Conservation (phyloP, 2,329 filamentous ascomycete species). For the Talaromyces sp. region DNA sequence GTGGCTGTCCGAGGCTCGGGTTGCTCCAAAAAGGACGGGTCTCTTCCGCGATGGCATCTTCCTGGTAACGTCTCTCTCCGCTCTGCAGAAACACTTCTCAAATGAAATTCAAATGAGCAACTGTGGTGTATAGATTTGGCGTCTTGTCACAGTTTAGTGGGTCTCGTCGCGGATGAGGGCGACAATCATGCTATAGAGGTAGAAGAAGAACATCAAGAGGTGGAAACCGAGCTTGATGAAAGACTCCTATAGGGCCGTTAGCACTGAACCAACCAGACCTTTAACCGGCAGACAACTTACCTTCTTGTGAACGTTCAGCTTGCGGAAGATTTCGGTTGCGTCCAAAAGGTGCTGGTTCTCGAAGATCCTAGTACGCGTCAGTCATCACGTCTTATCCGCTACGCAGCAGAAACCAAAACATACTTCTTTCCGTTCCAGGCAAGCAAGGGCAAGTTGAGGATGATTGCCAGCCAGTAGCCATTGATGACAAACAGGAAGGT, state of each 20-base stretch:
- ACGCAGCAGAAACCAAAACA: background rate
- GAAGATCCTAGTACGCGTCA: conserved; percentile 63
- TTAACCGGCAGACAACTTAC: conserved; percentile 41
- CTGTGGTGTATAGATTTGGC: background rate
- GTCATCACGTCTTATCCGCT: conserved; percentile 4
- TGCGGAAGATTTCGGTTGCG: conserved; percentile 98
- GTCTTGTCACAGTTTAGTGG: conserved; percentile 53
- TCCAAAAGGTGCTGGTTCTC: conserved; percentile 96
- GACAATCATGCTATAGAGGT: conserved; percentile 98
- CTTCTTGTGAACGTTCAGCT: conserved; percentile 99
- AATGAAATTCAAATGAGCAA: background rate
- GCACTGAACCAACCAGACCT: conserved; percentile 3
- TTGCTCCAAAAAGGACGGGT: background rate
- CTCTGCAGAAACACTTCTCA: background rate
- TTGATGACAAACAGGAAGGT: conserved; percentile 97
- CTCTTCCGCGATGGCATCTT: background rate
- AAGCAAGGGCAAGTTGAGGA: conserved; percentile 87
- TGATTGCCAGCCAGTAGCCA: conserved; percentile 91
- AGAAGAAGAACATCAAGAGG: conserved; percentile 99
- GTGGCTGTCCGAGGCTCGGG: background rate
- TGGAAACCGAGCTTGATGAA: conserved; percentile 99
- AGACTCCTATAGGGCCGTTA: conserved; percentile 64
- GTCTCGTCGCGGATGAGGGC: conserved; percentile 94
- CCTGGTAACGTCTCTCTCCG: background rate
- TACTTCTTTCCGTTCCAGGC: conserved; percentile 98